phyloP scores from a whole-genome alignment of 768 basidiomycete genomes.

The Boletus sp. region DNA sequence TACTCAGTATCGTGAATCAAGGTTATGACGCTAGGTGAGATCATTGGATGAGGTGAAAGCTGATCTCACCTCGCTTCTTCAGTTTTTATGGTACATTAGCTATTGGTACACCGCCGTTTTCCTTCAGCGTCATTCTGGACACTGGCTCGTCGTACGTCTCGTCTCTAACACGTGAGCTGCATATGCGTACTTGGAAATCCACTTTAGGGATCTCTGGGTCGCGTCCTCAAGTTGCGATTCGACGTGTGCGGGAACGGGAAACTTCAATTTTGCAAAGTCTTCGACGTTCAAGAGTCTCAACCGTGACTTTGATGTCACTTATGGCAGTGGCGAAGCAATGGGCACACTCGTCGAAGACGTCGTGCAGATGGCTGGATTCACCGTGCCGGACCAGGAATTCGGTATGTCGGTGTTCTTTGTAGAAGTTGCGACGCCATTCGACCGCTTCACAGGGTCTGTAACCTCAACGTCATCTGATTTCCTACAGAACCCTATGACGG shows the following conservation, averaged over 20 bases:
- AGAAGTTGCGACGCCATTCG: background rate
- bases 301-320: conserved; percentile 38
- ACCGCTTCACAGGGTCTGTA: conserved; percentile 39
- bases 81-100: conserved; percentile 38
- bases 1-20: conserved; percentile 57
- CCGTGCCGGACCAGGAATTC: conserved; percentile 53
- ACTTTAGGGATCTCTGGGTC: conserved; percentile 48
- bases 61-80: background rate
- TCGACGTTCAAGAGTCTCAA: conserved; percentile 36
- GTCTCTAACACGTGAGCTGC: background rate
- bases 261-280: conserved; percentile 35
- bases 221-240: conserved; percentile 34
- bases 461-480: conserved; percentile 33
- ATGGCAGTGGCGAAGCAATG: conserved; percentile 45
- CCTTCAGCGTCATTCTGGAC: conserved; percentile 52
- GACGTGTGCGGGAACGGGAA: conserved; percentile 33
- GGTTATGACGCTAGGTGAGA: conserved; percentile 59
- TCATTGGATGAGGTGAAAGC: background rate
- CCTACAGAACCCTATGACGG: conserved; percentile 54
- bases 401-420: conserved; percentile 35
- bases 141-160: conserved; percentile 42
- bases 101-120: conserved; percentile 44
- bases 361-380: conserved; percentile 72
- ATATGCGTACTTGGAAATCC: conserved; percentile 22
- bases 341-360: conserved; percentile 56